A percentile compares a stretch with the other conserved stretches of the same genome.
phyloP scores from a whole-genome alignment of 495 filamentous ascomycete species.

The Talaromyces borbonicus region DNA sequence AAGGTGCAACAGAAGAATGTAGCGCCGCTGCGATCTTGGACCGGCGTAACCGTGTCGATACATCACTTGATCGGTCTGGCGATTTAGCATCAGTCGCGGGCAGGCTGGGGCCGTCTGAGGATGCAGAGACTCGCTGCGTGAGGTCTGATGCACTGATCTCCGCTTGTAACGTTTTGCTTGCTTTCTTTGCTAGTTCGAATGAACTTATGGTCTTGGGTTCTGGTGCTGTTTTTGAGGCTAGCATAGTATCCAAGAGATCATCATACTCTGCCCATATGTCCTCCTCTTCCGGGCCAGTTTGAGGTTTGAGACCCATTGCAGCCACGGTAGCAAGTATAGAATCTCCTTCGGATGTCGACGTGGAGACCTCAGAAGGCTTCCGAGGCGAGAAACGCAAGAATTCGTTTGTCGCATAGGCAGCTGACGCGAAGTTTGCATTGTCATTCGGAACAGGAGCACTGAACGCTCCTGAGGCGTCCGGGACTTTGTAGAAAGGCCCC shows the following conservation, averaged over 20 bases:
- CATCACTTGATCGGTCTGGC: slow-evolving; percentile 21
- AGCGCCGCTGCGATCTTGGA: slow-evolving; percentile 33
- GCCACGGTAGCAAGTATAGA: slow-evolving; percentile 39
- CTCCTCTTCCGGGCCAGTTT: slow-evolving; percentile 58
- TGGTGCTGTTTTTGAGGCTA: slow-evolving; percentile 33
- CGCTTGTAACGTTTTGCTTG: slow-evolving; percentile 32
- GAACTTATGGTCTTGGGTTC: slow-evolving; percentile 13
- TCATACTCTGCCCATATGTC: slow-evolving; percentile 95
- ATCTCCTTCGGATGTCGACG: slow-evolving; percentile 53
- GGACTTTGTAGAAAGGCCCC: slow-evolving; percentile 15
- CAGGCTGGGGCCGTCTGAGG: slow-evolving; percentile 13
- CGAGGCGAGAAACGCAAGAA: slow-evolving; percentile 67
- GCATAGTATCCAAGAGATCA: slow-evolving; percentile 70
- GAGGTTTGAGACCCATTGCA: slow-evolving; percentile 49
- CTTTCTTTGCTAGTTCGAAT: slow-evolving; percentile 31
- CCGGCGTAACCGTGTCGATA: slow-evolving; percentile 30
- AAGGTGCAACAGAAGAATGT: slow-evolving; percentile 29
- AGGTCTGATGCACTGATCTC: slow-evolving; percentile 19
- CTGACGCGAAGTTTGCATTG: slow-evolving; percentile 27
- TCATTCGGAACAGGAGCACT: slow-evolving; percentile 23
- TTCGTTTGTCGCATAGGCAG: slow-evolving; percentile 34
- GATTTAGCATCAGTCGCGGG: slow-evolving; percentile 14
- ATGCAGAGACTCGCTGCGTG: slow-evolving; percentile 6
- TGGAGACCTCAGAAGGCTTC: slow-evolving; percentile 59
- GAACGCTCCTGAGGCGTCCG: slow-evolving; percentile 27